Conservation (phyloP, 2,329 filamentous ascomycete genomes). For the Pseudogymnoascus sp. region DNA sequence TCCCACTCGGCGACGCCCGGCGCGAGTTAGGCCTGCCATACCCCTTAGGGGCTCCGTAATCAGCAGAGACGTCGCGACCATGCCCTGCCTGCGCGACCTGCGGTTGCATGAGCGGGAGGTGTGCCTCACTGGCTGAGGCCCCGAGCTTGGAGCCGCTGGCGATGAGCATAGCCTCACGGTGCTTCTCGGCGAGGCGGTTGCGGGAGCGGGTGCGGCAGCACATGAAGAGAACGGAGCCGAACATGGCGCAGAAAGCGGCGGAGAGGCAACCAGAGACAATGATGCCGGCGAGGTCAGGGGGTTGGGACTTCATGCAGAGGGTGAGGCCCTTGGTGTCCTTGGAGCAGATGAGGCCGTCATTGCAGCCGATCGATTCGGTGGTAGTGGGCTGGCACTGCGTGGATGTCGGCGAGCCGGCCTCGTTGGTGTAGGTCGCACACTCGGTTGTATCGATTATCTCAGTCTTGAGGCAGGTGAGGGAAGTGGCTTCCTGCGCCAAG, state of each 20-base stretch:
- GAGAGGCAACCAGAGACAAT: not conserved
- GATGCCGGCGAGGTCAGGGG: not conserved
- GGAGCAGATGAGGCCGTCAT: conserved; percentile 2
- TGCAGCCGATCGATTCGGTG: conserved; percentile 2
- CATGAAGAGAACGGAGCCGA: conserved; percentile 5
- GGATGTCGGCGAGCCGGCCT: not conserved
- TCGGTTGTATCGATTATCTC: not conserved
- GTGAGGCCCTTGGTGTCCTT: not conserved
- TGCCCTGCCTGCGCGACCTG: not conserved
- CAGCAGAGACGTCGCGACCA: not conserved
- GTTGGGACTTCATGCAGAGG: not conserved
- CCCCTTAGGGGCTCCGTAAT: not conserved
- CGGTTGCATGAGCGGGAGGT: not conserved
- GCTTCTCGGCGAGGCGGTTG: not conserved
- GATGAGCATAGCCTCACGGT: not conserved
- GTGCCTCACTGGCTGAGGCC: not conserved
- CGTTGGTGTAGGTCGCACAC: not conserved
- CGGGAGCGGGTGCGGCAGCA: conserved; percentile 3
- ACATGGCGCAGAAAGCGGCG: conserved; percentile 4
- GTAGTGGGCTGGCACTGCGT: not conserved
- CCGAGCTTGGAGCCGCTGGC: not conserved
- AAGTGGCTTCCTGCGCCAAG: not conserved
- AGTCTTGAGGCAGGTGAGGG: not conserved
- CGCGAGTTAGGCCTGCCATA: conserved; percentile 1
- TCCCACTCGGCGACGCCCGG: not conserved